Evolutionary conservation across 371 early-diverging fungal species (phyloP), one percentile per base, ranked within the genome.

Genomic region (Entomophthora muscae): DNA sequence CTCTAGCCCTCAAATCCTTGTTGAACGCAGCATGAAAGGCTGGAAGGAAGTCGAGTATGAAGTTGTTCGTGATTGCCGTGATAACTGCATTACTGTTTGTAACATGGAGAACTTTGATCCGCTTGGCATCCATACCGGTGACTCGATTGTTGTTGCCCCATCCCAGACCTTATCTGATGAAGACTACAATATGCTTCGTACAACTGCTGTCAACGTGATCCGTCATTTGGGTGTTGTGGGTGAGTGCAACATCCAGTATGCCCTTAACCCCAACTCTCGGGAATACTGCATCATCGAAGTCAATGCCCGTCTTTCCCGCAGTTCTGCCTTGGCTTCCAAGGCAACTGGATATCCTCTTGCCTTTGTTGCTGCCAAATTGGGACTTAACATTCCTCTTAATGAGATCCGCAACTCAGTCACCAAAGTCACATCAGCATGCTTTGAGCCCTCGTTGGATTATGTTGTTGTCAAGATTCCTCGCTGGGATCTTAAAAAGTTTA

Each of bases 71-170:
- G 96, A 95, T 75, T 80, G 85, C 61, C 79, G 81, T 58, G 83
- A 95, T 76, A 95, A 95, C 79, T 95, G 96, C 75, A 90, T 95
- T 66, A 93, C 95, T 28, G 91, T 95, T 58, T 95, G 95, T 77
- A 95, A 95, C 81, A 95, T 93, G 94, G 94, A 95, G 73, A 95
- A 95, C 85, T 93, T 95, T 79, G 95, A 95, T 71, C 95, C 95
- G 24, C 82, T 90, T 10, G 90, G 93, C 54, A 89, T 88, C 64
- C 95, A 95, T 74, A 95, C 95, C 3, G 95, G 95, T 65, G 95
- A 95, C 74, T 90, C 91, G 24, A 95, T 95, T 63, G 95, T 95
- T 22, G 91, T 95, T 52, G 94, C 94, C 22, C 96, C 96, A 24
- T 84, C 85, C 60, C 94, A 93, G 76, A 95, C 96, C 22, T 74